Conservation (phyloP, 257 asterid genomes). For the Gentiana macrophylla region DNA sequence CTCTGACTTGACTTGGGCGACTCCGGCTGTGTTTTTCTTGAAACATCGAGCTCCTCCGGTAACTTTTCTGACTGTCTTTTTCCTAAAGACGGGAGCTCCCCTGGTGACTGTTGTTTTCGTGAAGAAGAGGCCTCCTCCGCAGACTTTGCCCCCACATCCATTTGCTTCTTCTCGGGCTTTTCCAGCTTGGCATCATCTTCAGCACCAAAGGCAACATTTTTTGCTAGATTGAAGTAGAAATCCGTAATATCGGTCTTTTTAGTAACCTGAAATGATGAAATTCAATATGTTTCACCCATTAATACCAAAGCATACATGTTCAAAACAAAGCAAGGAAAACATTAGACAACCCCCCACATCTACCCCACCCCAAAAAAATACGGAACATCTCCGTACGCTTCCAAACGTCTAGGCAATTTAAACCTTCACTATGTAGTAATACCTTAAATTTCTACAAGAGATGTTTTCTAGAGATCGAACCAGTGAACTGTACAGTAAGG, state of each 20-base stretch:
- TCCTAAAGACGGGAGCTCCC: too few species aligned
- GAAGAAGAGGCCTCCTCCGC: slow-evolving; percentile 24
- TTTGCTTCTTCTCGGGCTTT: slow-evolving; percentile 30
- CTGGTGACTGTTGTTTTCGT: slow-evolving; percentile 7
- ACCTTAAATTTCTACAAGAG: too few species aligned
- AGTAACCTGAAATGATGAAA: slow-evolving; percentile 48
- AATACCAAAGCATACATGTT: neutral
- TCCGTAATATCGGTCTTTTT: slow-evolving; percentile 74
- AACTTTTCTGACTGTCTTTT: slow-evolving; percentile 6
- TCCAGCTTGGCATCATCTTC: slow-evolving; percentile 27
- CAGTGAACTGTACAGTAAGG: too few species aligned
- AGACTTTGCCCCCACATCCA: slow-evolving; percentile 24
- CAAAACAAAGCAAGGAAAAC: too few species aligned
- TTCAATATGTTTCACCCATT: neutral
- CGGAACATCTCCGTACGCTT: too few species aligned
- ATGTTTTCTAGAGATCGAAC: too few species aligned
- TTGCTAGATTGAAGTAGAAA: slow-evolving; percentile 65
- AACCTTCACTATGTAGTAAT: too few species aligned
- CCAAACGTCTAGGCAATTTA: too few species aligned
- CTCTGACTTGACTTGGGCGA: slow-evolving; percentile 23
- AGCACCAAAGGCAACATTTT: slow-evolving; percentile 83
- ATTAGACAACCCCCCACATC: too few species aligned
- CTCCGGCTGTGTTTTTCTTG: slow-evolving; percentile 19
- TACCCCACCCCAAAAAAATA: too few species aligned
- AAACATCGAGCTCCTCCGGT: slow-evolving; percentile 22